phyloP scores from a whole-genome alignment of 2,329 filamentous ascomycete species.

The Blumeria hordei region DNA sequence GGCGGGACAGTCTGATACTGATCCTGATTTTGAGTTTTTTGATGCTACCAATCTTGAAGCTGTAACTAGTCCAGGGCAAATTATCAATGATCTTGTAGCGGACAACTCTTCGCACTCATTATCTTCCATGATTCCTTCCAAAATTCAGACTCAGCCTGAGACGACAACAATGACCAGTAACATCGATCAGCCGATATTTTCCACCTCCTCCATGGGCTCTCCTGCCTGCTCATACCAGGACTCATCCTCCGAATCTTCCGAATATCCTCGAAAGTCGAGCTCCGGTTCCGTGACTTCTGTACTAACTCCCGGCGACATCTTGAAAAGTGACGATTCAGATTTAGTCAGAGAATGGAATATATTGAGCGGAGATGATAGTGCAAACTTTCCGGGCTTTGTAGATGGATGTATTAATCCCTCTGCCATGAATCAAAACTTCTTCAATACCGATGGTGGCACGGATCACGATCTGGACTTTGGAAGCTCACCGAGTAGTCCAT shows the following conservation, averaged over 20 bases:
- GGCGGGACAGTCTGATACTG: slow-evolving; percentile 13
- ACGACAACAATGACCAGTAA: slow-evolving; percentile 6
- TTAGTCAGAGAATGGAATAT: slow-evolving; percentile 20
- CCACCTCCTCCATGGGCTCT: slow-evolving; percentile 13
- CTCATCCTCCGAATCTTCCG: slow-evolving; percentile 27
- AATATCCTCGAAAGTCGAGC: slow-evolving; percentile 23
- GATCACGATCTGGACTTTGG: slow-evolving; percentile 30
- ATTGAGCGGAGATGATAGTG: slow-evolving; percentile 17
- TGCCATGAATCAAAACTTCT: slow-evolving; percentile 8
- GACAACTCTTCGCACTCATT: slow-evolving; percentile 10
- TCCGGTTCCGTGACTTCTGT: slow-evolving; percentile 22
- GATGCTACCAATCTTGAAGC: slow-evolving; percentile 14
- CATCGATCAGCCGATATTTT: slow-evolving; percentile 6
- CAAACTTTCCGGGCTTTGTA: slow-evolving; percentile 11
- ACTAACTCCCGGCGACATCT: slow-evolving; percentile 19
- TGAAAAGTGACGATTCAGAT: slow-evolving; percentile 20
- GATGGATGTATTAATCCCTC: slow-evolving; percentile 17
- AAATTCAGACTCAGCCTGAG: not conserved
- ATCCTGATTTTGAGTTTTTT: slow-evolving; percentile 18
- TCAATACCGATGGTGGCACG: slow-evolving; percentile 16
- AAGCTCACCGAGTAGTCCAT: slow-evolving; percentile 32
- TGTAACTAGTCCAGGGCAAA: slow-evolving; percentile 13
- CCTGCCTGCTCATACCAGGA: slow-evolving; percentile 21
- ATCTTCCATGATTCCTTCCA: slow-evolving; percentile 5
- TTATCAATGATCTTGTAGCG: slow-evolving; percentile 12